Base-by-base conservation (phyloP, 2,329 filamentous ascomycete species). In the Sporothrix euskadiensis region DNA sequence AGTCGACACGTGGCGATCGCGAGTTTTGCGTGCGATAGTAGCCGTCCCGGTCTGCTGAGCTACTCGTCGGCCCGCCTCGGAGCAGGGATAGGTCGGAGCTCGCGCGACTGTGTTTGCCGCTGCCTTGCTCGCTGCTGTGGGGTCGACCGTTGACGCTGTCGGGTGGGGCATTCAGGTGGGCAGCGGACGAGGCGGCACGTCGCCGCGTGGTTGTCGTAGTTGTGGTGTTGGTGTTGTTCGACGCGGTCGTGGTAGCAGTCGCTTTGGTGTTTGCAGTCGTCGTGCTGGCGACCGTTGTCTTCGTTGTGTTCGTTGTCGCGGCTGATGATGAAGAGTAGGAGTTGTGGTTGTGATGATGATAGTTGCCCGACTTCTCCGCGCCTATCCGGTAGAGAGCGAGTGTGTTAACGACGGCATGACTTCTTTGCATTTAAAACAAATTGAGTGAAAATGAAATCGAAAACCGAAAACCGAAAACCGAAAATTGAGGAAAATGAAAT, bases 1-100 rank as follows among this genome's bases (percentile, higher is more conserved):
- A 86, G 76, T 87, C 85, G 77, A 84, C 73, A 73, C 85, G 83
- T 71, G 85, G 84, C 78, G 84, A 84, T 78, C 86, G 82, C 59
- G 84, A 82, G 65, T 81, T 81, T 75, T 84, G 83, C 32, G 79
- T 79, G 75, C 81, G 78, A 73, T 83, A 80, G 73, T 83, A 81
- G 73, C 83, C 81, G 30, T 82, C 81, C 73, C 74, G 75, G 41
- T 76, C 75, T 32, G 32, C 68, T 16, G 82, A 83, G 75, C 86
- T 82, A 75, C 41, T 30, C 39, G 85, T 83, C 73, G 84, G 84
- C 76, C 86, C 86, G 73, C 85, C 87, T 75, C 86, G 87, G 73
- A 88, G 82, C 63, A 88, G 81, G 69, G 90, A 91, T 77, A 90
- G 86, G 80, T 93, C 91, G 71, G 91, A 93, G 81, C 90, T 92